Conservation (phyloP, 306 rosid species). For the Senna tora region DNA sequence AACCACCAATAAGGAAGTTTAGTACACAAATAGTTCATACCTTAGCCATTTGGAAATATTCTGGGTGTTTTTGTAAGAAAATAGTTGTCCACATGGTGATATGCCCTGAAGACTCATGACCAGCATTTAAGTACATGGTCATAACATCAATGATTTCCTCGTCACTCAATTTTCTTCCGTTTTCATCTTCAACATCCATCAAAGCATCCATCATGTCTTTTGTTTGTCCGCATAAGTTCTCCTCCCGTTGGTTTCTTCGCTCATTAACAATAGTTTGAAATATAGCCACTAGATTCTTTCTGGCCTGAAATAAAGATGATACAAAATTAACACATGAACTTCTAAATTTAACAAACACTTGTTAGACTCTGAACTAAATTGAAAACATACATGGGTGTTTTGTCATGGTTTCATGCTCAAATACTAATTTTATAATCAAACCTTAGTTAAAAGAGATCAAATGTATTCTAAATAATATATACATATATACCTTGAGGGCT, state of each 20-base stretch:
- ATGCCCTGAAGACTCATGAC: conserved; percentile 94
- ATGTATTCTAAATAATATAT: too few species aligned
- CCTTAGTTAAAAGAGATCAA: neutral
- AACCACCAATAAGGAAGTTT: neutral
- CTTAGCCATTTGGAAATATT: conserved; percentile 71
- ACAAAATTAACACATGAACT: too few species aligned
- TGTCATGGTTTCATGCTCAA: too few species aligned
- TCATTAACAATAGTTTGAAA: conserved; percentile 61
- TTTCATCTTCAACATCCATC: conserved; percentile 68
- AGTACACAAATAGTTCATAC: conserved; percentile 30
- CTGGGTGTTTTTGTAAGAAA: conserved; percentile 55
- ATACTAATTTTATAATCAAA: neutral
- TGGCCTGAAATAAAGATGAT: conserved; percentile 47
- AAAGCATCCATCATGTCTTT: conserved; percentile 83
- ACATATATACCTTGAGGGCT: conserved; percentile 58
- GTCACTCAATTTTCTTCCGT: conserved; percentile 62
- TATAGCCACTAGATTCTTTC: conserved; percentile 49
- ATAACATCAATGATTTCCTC: conserved; percentile 78
- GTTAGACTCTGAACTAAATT: too few species aligned
- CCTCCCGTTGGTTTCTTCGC: conserved; percentile 44
- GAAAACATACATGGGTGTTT: too few species aligned
- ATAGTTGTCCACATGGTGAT: conserved; percentile 75
- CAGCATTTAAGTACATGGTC: conserved; percentile 88
- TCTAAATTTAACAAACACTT: too few species aligned
- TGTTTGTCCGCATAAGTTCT: conserved; percentile 3